Evolutionary conservation across 192 early-diverging fungal species (phyloP).

Genomic region (Gryganskiella cystojenkinii): DNA sequence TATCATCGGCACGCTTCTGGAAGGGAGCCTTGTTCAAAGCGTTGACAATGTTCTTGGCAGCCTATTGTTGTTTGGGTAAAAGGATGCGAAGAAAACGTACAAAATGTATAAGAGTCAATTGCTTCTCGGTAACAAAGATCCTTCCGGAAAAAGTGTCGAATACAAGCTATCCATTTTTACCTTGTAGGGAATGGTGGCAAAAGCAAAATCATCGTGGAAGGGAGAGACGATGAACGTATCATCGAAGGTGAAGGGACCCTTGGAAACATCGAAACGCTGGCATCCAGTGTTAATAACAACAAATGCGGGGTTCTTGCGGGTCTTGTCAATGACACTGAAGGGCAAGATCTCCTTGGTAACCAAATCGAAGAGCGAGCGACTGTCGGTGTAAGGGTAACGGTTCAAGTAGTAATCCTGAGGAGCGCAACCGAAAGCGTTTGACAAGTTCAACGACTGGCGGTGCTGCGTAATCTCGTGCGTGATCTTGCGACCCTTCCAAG

Average conservation of each 20-base stretch:
- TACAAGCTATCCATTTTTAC: not conserved
- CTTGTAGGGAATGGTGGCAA: conserved; percentile 45
- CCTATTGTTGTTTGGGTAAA: conserved; percentile 3
- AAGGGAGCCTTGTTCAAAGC: conserved; percentile 48
- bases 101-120: not conserved
- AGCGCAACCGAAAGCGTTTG: conserved; percentile 54
- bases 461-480: conserved; percentile 45
- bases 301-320: conserved; percentile 52
- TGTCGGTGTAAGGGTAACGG: conserved; percentile 50
- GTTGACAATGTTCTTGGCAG: conserved; percentile 45
- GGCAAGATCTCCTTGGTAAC: conserved; percentile 52
- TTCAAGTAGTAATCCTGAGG: conserved; percentile 64
- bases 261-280: conserved; percentile 59
- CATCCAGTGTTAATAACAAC: conserved; percentile 58
- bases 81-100: conserved; percentile 1
- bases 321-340: conserved; percentile 37
- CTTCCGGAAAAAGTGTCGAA: no score
- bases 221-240: conserved; percentile 59
- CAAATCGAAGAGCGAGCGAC: conserved; percentile 46
- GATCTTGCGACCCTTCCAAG: conserved; percentile 55
- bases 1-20: conserved; percentile 32
- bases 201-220: conserved; percentile 55
- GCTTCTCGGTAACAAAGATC: not conserved
- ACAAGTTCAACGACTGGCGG: conserved; percentile 44
- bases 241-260: conserved; percentile 58